Evolutionary conservation across 176 grass and related monocot species (phyloP), one percentile per base, ranked within the genome.

Genomic region (Saccharum spontaneum): DNA sequence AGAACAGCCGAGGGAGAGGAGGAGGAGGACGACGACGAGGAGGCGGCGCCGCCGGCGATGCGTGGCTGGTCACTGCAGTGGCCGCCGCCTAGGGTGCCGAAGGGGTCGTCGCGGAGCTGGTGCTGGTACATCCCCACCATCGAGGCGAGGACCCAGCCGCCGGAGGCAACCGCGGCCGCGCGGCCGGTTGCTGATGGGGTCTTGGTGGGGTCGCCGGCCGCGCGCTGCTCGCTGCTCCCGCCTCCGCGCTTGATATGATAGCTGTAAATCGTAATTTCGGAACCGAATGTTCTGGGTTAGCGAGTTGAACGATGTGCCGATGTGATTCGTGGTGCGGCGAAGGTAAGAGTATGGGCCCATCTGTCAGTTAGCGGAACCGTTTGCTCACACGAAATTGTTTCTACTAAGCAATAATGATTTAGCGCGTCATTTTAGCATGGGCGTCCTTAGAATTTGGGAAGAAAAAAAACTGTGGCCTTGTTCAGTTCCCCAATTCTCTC

Each of bases 91-190:
- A 81, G 77, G 79, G 79, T 49, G 50, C 49, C 67, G 61, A 85
- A 77, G 24, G 77, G 72, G 28, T 87, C 87, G 44, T 91, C 92
- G 86, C 78, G 22, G 71, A 92, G 92, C 74, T 83, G 92, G 73
- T 91, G 87, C 75, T 91, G 87, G 82, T 92, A 90, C 86, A 88
- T 87, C 67, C 71, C 71, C 60, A 83, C 84, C 83, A 89, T 82
- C 73, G 76, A 73, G 22, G 83, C 77, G n/a, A 74, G 84, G 52
- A 50, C 76, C n/a, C 59, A 78, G 67, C 84, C 40, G 43, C 50
- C 81, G 24, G 84, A 50, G 26, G 55, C 59, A 22, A 52, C 31
- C 43, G 80, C 77, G 28, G 76, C 88, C 23, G 44, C 75, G 79
- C 83, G 86, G 72, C 65, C 67, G 65, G 76, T 64, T 63, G 57